Conservation (phyloP, 1,284 basidiomycete genomes). For the Ceratorhiza oryzae-sativae region DNA sequence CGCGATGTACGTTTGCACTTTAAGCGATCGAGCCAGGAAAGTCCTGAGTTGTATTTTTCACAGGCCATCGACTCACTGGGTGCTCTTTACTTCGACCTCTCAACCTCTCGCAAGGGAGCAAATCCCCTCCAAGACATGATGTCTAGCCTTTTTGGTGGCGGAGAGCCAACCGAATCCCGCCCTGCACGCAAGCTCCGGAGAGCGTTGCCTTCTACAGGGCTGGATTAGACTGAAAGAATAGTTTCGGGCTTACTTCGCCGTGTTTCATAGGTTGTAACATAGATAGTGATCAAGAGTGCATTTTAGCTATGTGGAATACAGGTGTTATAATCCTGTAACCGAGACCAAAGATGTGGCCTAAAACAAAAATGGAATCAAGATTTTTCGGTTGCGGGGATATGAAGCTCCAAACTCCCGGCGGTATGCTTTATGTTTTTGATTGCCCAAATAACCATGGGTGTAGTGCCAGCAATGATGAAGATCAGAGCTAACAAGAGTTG, state of each 20-base stretch:
- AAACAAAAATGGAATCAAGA: constrained; percentile 79
- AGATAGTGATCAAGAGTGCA: not conserved
- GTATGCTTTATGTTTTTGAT: constrained; percentile 90
- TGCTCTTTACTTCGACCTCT: constrained; percentile 75
- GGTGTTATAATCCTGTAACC: not conserved
- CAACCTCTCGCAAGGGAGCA: constrained; percentile 71
- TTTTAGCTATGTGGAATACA: not conserved
- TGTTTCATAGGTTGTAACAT: not conserved
- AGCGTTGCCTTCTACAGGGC: not conserved
- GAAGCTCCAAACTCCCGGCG: constrained; percentile 92
- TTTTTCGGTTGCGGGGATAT: constrained; percentile 78
- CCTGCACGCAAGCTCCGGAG: constrained; percentile 22
- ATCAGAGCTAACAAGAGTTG: constrained; percentile 60
- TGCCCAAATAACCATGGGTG: constrained; percentile 89
- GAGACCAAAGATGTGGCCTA: constrained; percentile 46
- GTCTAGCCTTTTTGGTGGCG: constrained; percentile 80
- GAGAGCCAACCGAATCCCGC: constrained; percentile 45
- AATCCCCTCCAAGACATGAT: constrained; percentile 86
- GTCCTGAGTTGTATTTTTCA: constrained; percentile 37
- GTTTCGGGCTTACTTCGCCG: not conserved
- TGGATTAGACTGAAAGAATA: constrained; percentile 6
- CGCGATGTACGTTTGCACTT: constrained; percentile 64
- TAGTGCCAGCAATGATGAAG: constrained; percentile 73
- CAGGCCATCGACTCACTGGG: constrained; percentile 68
- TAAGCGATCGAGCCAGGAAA: not conserved